Base-by-base conservation (phyloP, 371 early-diverging fungal species). In the Rhizomucor miehei region DNA sequence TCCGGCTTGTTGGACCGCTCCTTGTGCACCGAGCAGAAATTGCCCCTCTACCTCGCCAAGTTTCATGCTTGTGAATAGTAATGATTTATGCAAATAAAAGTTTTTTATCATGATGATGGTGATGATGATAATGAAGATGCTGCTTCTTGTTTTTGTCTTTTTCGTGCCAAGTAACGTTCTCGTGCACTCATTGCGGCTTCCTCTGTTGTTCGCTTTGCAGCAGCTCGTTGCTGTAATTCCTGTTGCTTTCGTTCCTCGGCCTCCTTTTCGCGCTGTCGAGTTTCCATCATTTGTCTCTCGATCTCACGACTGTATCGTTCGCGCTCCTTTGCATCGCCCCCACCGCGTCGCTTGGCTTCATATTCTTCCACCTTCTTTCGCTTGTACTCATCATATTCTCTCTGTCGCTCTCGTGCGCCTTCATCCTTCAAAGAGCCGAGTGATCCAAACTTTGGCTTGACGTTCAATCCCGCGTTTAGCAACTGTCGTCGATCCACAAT, bases 41-140 rank as follows among this genome's bases (percentile, higher is more conserved):
- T 38, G 85, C 90, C 51, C 89, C 92, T 62, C 91, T 94, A 76
- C 79, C 95, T 59, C 86, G 91, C 65, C 82, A 95, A 50, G 92
- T 94, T 69, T 85, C 88, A 24, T 16, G 19, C 12, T 41, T 41
- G 41, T 41, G 19, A 19, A 16, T 3, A 12, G 6, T 6, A 41
- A 41, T 14, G 3, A 4, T 41, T 14, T 41, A 41, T 41, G 14
- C 16, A 41, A 19, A 38, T 38, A n/a, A 38, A 38, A 38, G 38
- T 38, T 38, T 19, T 16, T 41, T 41, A 41, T 38, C 10, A 41
- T 6, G 12, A 14, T 41, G 6, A 16, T 41, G 41, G 11, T 3
- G 41, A 41, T 41, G 41, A 41, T 6, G 3, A 17, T 19, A 14
- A 41, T 54, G 38, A 40, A 23, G 47, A 5, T 35, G 17, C 29